These are phyloP conservation scores for Logfia minima DNA, from an alignment of 129 eudicot genomes.

Conservation along the genomic window DNA sequence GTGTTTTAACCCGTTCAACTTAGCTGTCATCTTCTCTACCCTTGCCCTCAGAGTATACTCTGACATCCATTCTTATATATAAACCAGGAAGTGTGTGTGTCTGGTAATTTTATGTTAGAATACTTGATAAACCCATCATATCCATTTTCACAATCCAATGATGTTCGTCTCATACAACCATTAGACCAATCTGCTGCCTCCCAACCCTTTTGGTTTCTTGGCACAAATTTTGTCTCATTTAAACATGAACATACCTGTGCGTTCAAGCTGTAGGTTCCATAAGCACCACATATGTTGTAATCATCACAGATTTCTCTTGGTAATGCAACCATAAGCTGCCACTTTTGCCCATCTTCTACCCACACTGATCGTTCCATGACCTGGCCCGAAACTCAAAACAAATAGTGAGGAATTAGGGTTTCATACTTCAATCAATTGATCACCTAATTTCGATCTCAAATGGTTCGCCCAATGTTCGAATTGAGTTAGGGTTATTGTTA, in stretches of 20 bases:
- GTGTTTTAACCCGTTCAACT: too few species aligned
- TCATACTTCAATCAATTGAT: too few species aligned
- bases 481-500: too few species aligned
- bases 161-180: constrained; percentile 54
- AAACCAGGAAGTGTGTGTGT: too few species aligned
- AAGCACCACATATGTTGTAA: constrained; percentile 48
- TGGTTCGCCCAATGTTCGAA: too few species aligned
- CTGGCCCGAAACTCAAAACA: not conserved
- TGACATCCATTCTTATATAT: too few species aligned
- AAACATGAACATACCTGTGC: constrained; percentile 46
- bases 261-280: constrained; percentile 42
- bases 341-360: too few species aligned
- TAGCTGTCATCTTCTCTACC: too few species aligned
- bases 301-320: constrained; percentile 43
- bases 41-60: too few species aligned
- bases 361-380: not conserved
- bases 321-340: constrained; percentile 24
- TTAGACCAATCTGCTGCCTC: constrained; percentile 41
- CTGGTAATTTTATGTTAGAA: too few species aligned
- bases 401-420: too few species aligned
- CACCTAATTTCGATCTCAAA: too few species aligned
- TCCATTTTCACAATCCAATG: constrained; percentile 36
- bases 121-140: constrained; percentile 43
- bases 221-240: constrained; percentile 37
- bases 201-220: constrained; percentile 42